phyloP scores from a whole-genome alignment of 2,329 filamentous ascomycete genomes.

The Fusarium cyanostomum region DNA sequence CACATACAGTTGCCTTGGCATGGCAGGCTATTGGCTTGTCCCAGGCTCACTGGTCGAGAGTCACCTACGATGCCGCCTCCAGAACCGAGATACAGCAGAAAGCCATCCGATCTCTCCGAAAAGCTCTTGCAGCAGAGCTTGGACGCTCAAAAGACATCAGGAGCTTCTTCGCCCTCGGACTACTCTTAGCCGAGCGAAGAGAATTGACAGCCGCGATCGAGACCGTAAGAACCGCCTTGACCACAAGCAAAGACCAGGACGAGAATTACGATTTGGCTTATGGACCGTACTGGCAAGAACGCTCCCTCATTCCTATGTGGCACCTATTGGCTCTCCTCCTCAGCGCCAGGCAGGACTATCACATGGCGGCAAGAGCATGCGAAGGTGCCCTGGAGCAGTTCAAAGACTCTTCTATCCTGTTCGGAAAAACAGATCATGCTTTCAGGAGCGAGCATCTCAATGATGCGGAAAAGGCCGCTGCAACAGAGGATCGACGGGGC shows the following conservation, averaged over 20 bases:
- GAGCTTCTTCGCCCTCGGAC: constrained; percentile 80
- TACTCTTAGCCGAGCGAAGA: constrained; percentile 89
- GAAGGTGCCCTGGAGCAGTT: constrained; percentile 94
- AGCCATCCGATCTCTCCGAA: constrained; percentile 79
- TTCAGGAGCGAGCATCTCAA: constrained; percentile 76
- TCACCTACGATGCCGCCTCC: constrained; percentile 78
- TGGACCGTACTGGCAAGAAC: constrained; percentile 68
- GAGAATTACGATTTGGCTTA: constrained; percentile 56
- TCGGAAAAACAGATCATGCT: constrained; percentile 66
- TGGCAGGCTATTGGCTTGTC: constrained; percentile 89
- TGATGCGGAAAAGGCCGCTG: constrained; percentile 53
- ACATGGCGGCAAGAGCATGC: constrained; percentile 82
- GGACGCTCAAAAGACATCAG: constrained; percentile 75
- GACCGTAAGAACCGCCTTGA: constrained; percentile 79
- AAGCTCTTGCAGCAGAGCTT: constrained; percentile 73
- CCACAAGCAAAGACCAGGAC: constrained; percentile 62
- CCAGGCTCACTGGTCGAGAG: constrained; percentile 85
- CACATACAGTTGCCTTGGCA: constrained; percentile 71
- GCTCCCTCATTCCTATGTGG: constrained; percentile 81
- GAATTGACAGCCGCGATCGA: constrained; percentile 84
- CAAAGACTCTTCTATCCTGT: constrained; percentile 73
- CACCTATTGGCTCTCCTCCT: constrained; percentile 88
- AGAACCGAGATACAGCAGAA: constrained; percentile 79
- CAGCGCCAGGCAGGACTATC: constrained; percentile 86
- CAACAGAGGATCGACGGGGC: constrained; percentile 50